Conservation (phyloP, 352 stramenopile species). For the Phytophthora quininea region DNA sequence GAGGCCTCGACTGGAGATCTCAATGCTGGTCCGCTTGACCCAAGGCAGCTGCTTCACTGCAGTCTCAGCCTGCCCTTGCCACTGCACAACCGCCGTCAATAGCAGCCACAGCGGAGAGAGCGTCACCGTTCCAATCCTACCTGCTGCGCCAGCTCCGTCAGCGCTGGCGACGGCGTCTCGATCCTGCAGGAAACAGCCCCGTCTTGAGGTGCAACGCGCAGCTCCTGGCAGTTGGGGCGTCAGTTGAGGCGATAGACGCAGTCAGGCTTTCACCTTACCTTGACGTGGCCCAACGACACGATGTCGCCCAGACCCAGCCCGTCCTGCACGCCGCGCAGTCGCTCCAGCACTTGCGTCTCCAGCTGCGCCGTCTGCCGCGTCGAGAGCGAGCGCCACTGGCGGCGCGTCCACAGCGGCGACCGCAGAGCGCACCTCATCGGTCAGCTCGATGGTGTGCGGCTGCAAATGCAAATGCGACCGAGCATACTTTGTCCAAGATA, state of each 20-base stretch:
- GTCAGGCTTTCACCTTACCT: constrained; percentile 43
- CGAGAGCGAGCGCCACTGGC: constrained; percentile 53
- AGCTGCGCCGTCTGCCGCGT: constrained; percentile 68
- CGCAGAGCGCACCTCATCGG: constrained; percentile 17
- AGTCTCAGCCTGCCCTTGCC: constrained; percentile 59
- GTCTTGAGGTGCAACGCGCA: constrained; percentile 47
- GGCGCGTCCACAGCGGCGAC: constrained; percentile 17
- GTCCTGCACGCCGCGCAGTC: constrained; percentile 70
- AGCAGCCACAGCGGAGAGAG: not conserved
- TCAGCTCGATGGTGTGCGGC: constrained; percentile 12
- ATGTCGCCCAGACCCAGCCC: constrained; percentile 79
- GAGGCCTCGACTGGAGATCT: constrained; percentile 64
- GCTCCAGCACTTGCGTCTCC: constrained; percentile 81
- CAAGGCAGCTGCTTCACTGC: constrained; percentile 70
- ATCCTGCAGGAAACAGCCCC: constrained; percentile 78
- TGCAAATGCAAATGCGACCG: constrained; percentile 1
- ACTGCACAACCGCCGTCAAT: constrained; percentile 40
- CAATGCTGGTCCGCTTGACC: constrained; percentile 73
- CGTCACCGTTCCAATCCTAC: constrained; percentile 26
- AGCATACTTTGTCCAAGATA: not conserved
- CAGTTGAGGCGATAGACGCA: constrained; percentile 4
- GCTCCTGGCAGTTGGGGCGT: constrained; percentile 41
- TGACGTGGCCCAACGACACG: constrained; percentile 76
- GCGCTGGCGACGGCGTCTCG: constrained; percentile 66
- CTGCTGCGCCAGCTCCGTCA: constrained; percentile 74